phyloP scores from a whole-genome alignment of 345 rosid genomes.

The Cardamine resedifolia region DNA sequence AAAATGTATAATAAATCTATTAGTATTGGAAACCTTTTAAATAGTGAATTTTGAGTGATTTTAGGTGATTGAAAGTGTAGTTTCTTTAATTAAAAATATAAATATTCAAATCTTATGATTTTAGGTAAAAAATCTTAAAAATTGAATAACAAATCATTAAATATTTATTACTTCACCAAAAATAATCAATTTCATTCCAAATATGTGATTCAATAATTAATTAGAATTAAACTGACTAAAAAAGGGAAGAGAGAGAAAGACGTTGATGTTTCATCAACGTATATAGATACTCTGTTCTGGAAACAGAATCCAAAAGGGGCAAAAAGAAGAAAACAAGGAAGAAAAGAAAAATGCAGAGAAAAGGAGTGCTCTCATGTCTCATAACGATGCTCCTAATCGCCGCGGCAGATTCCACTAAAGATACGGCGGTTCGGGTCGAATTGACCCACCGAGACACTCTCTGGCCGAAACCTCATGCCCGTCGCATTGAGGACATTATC shows the following conservation, averaged over 20 bases:
- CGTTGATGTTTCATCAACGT: neutral
- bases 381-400: slow-evolving; percentile 12
- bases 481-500: slow-evolving; percentile 37
- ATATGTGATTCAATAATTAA: too few relatives aligned
- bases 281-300: slow-evolving; percentile 33
- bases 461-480: neutral
- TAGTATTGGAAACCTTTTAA: too few relatives aligned
- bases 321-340: slow-evolving; percentile 9
- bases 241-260: slow-evolving; percentile 9
- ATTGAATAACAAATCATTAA: too few relatives aligned
- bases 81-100: too few relatives aligned
- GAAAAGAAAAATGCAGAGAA: slow-evolving; percentile 18
- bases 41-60: too few relatives aligned
- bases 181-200: neutral
- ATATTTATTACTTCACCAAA: neutral
- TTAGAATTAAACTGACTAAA: neutral
- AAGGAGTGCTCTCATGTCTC: slow-evolving; percentile 12
- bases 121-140: neutral
- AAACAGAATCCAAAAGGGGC: slow-evolving; percentile 24
- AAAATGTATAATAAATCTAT: too few relatives aligned
- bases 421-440: slow-evolving; percentile 16
- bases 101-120: too few relatives aligned
- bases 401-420: slow-evolving; percentile 15
- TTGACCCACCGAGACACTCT: slow-evolving; percentile 26
- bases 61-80: too few relatives aligned